Evolutionary conservation across 768 basidiomycete species (phyloP).

Genomic region (Mycena haematopus): DNA sequence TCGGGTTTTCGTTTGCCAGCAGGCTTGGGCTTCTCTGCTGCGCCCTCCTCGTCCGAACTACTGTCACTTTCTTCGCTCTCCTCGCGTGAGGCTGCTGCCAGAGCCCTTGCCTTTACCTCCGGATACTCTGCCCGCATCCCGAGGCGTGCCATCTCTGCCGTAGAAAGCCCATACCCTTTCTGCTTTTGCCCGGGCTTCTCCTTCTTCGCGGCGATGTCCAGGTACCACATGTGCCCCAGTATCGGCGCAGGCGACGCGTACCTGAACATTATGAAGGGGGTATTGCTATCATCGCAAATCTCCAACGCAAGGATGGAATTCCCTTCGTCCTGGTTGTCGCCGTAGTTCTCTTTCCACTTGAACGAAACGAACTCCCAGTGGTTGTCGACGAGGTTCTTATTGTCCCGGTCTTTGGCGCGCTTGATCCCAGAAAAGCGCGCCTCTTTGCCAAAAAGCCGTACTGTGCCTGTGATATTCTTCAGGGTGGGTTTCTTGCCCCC

Average conservation of each 20-base stretch:
- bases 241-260: conserved; percentile 21
- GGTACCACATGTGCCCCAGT: conserved; percentile 20
- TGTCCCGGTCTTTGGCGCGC: conserved; percentile 24
- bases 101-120: conserved; percentile 24
- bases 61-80: conserved; percentile 21
- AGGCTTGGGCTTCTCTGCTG: conserved; percentile 3
- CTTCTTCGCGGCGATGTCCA: conserved; percentile 30
- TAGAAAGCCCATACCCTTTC: conserved; percentile 14
- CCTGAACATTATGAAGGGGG: conserved; percentile 29
- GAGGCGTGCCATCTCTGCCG: conserved; percentile 23
- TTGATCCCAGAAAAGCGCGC: conserved; percentile 26
- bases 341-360: conserved; percentile 29
- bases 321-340: conserved; percentile 23
- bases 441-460: conserved; percentile 28
- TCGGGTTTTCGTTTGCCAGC: conserved; percentile 24
- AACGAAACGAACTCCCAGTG: conserved; percentile 27
- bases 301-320: conserved; percentile 22
- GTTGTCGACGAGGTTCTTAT: conserved; percentile 20
- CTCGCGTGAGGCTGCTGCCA: conserved; percentile 6
- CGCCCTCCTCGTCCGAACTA: conserved; percentile 13
- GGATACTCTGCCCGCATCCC: conserved; percentile 27
- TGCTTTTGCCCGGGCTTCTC: conserved; percentile 5
- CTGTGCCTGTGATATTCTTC: conserved; percentile 27
- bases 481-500: conserved; percentile 24
- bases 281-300: conserved; percentile 20